A percentile compares a stretch with the other conserved stretches of the same genome.
Conservation (phyloP, 106 monocot species). For the Apostasia shenzhenica region DNA sequence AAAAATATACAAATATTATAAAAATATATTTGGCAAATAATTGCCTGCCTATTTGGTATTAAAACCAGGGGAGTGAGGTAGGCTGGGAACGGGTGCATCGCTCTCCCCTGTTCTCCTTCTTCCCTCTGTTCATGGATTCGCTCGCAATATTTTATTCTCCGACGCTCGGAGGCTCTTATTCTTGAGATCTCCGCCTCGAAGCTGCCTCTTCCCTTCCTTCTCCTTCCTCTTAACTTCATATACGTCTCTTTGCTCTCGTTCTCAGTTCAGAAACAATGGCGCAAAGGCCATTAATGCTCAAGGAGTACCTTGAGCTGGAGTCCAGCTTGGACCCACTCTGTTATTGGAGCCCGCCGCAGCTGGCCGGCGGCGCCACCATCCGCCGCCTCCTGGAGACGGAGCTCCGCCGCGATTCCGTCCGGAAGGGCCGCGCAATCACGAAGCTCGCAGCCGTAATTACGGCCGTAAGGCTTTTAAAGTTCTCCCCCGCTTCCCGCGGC, state of each 20-base stretch:
- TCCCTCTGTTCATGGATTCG: too few relatives aligned
- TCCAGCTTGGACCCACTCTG: slow-evolving; percentile 4
- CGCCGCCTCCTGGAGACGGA: slow-evolving; percentile 22
- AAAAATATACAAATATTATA: too few relatives aligned
- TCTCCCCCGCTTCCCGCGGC: background rate
- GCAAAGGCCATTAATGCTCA: slow-evolving; percentile 22
- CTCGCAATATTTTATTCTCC: too few relatives aligned
- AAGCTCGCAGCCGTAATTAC: slow-evolving; percentile 18
- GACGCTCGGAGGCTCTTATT: background rate
- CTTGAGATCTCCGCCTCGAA: slow-evolving; percentile 4
- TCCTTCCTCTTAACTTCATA: too few relatives aligned
- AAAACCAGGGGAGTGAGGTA: too few relatives aligned
- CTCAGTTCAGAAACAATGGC: background rate
- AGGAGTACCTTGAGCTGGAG: slow-evolving; percentile 37
- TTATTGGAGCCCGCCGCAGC: slow-evolving; percentile 6
- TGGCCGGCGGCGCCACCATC: slow-evolving; percentile 4
- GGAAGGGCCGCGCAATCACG: slow-evolving; percentile 1
- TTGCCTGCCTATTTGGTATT: too few relatives aligned
- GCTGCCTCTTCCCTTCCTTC: slow-evolving; percentile 2
- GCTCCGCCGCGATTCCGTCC: slow-evolving; percentile 9
- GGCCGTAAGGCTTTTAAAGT: slow-evolving; percentile 7
- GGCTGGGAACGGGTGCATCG: too few relatives aligned
- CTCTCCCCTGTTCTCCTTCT: too few relatives aligned
- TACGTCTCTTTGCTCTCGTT: too few relatives aligned
- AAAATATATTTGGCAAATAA: too few relatives aligned